Evolutionary conservation across 306 rosid genomes (phyloP).

Genomic region (Chamaecrista fasciculata): DNA sequence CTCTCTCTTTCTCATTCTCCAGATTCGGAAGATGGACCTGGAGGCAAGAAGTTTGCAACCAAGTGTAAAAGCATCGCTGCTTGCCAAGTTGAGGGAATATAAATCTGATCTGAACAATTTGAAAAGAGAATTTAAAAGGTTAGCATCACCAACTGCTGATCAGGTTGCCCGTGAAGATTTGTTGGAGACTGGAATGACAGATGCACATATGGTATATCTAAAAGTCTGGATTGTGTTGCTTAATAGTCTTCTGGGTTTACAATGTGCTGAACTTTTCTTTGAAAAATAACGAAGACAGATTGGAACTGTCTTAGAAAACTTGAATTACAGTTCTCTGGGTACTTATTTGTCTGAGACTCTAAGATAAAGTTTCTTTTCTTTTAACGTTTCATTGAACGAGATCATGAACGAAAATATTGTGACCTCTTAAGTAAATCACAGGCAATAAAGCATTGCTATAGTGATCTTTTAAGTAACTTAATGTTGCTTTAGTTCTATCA

Average conservation of each 20-base stretch:
- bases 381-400: neutral
- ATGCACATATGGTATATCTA: constrained; percentile 55
- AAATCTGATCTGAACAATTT: constrained; percentile 75
- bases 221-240: constrained; percentile 10
- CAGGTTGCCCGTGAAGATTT: constrained; percentile 75
- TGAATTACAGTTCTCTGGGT: neutral
- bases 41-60: constrained; percentile 92
- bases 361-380: constrained; percentile 12
- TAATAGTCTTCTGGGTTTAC: constrained; percentile 11
- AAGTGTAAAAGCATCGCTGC: constrained; percentile 69
- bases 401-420: constrained; percentile 13
- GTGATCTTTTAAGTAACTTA: neutral
- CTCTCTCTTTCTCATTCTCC: neutral
- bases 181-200: constrained; percentile 65
- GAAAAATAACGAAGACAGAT: constrained; percentile 1
- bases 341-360: neutral
- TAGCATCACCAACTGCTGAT: constrained; percentile 66
- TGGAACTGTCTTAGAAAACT: constrained; percentile 18
- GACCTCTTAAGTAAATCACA: constrained; percentile 10
- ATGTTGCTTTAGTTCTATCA: constrained; percentile 9
- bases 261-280: neutral
- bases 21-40: constrained; percentile 93
- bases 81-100: constrained; percentile 85
- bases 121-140: constrained; percentile 77
- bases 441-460: constrained; percentile 1